Evolutionary conservation across 2,329 filamentous ascomycete species (phyloP).

Genomic region (Bisporella sp.): DNA sequence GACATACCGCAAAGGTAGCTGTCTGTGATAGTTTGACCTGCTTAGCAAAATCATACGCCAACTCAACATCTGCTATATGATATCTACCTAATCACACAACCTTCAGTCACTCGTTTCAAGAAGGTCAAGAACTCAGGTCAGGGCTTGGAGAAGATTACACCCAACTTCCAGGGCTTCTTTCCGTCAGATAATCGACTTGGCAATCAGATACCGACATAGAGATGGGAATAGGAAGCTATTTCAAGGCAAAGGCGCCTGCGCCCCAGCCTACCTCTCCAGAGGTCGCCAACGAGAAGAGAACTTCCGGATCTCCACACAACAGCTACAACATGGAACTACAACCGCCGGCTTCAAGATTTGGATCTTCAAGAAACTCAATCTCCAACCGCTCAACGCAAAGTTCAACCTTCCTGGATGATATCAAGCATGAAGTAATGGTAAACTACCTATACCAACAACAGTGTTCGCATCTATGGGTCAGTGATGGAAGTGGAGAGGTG

Average conservation of each 20-base stretch:
- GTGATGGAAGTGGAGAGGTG: conserved; percentile 57
- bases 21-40: too few relatives aligned
- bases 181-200: conserved; percentile 7
- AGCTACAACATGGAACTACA: conserved; percentile 42
- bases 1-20: background rate
- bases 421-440: conserved; percentile 78
- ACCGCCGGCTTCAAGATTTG: conserved; percentile 40
- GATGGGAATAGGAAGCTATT: conserved; percentile 58
- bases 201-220: too few relatives aligned
- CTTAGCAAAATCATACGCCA: background rate
- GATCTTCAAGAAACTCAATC: conserved; percentile 46
- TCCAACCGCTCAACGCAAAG: conserved; percentile 39
- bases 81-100: conserved; percentile 8
- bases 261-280: conserved; percentile 21
- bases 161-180: conserved; percentile 11
- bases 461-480: conserved; percentile 67
- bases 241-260: conserved; percentile 48
- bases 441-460: conserved; percentile 79
- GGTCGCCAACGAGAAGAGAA: conserved; percentile 20
- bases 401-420: conserved; percentile 58
- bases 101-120: conserved; percentile 22
- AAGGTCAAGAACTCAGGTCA: background rate
- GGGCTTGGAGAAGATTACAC: too few relatives aligned
- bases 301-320: conserved; percentile 14
- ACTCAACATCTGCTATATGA: conserved; percentile 14